Evolutionary conservation across 2,329 filamentous ascomycete species (phyloP).

Genomic region (Fusarium burgessii): DNA sequence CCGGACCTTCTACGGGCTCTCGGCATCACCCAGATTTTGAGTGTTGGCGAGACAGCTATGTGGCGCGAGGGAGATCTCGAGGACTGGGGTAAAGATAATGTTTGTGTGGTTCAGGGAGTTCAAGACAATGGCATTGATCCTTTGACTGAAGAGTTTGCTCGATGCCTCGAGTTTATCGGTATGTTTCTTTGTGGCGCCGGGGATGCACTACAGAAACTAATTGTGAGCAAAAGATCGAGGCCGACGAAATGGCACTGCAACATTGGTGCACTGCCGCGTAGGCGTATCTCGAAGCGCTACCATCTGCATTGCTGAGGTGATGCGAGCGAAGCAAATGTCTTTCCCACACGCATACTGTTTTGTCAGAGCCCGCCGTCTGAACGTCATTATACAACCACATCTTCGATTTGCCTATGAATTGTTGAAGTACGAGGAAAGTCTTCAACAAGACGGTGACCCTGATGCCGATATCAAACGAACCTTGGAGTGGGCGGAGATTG

Average conservation of each 20-base stretch:
- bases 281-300: conserved; percentile 96
- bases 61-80: conserved; percentile 81
- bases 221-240: conserved; percentile 74
- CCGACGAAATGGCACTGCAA: conserved; percentile 80
- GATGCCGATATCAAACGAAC: conserved; percentile 71
- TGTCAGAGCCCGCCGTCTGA: conserved; percentile 89
- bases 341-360: conserved; percentile 97
- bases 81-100: conserved; percentile 80
- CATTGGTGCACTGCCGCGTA: conserved; percentile 94
- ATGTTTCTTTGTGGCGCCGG: conserved; percentile 53
- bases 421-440: conserved; percentile 91
- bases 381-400: conserved; percentile 98
- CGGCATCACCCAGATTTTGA: conserved; percentile 88
- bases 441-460: conserved; percentile 66
- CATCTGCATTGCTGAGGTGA: conserved; percentile 99
- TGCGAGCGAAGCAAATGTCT: conserved; percentile 82
- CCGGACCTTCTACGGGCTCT: conserved; percentile 82
- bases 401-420: conserved; percentile 95
- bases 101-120: conserved; percentile 84
- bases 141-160: conserved; percentile 84
- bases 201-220: conserved; percentile 7
- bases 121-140: conserved; percentile 98
- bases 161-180: conserved; percentile 94
- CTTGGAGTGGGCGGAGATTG: conserved; percentile 90
- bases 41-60: conserved; percentile 87